These are phyloP conservation scores for Capsella rubella DNA, from an alignment of 441 rosid species.

Conservation along the genomic window DNA sequence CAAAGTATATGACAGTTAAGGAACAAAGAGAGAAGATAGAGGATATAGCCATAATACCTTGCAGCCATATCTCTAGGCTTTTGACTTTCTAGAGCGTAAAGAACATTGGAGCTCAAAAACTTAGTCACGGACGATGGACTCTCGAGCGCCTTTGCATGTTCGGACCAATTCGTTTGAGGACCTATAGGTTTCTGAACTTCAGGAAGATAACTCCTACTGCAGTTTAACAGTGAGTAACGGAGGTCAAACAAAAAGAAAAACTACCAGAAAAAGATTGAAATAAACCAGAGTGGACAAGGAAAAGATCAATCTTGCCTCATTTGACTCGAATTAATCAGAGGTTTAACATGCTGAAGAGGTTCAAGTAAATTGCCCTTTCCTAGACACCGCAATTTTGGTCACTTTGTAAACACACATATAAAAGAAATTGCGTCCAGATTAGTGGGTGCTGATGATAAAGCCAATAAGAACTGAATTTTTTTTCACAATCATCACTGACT, in stretches of 20 bases:
- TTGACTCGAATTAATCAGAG: conserved; percentile 48
- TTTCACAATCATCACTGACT: conserved; percentile 4
- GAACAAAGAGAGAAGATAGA: background rate
- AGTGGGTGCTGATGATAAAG: conserved; percentile 15
- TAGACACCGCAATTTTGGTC: conserved; percentile 17
- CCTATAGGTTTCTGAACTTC: conserved; percentile 51
- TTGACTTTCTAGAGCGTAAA: conserved; percentile 69
- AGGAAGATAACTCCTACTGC: conserved; percentile 53
- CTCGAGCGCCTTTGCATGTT: conserved; percentile 59
- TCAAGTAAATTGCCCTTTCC: conserved; percentile 19
- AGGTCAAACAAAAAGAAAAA: conserved; percentile 19
- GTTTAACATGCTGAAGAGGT: conserved; percentile 37
- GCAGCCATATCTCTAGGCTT: conserved; percentile 63
- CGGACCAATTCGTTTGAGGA: conserved; percentile 78
- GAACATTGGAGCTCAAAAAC: conserved; percentile 67
- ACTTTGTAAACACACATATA: conserved; percentile 3
- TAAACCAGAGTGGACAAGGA: conserved; percentile 24
- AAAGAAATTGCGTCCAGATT: conserved; percentile 27
- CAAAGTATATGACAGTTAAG: conserved; percentile 16
- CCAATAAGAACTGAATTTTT: conserved; percentile 1
- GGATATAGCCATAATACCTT: conserved; percentile 49
- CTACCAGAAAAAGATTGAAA: conserved; percentile 2
- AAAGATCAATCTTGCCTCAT: conserved; percentile 49
- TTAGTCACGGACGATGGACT: conserved; percentile 51
- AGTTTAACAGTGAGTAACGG: conserved; percentile 22